Percentiles rank a stretch among this genome's conserved stretches.
Conservation (phyloP, 2,329 filamentous ascomycete species). For the Coccinonectria pachysandricola region DNA sequence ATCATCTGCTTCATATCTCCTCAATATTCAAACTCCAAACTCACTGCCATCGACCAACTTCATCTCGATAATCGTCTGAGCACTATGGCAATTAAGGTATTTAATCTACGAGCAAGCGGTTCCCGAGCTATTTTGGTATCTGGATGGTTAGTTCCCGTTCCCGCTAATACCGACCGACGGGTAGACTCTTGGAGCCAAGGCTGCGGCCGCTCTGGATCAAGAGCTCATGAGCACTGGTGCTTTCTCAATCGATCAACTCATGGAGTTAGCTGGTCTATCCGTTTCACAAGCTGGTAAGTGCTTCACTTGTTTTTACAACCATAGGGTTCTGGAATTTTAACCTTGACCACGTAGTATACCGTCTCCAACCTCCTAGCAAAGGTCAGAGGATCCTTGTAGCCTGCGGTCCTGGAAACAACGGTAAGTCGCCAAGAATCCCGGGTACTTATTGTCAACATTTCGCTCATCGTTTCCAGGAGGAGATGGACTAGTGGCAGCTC, state of each 20-base stretch:
- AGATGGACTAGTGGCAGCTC: conserved; percentile 87
- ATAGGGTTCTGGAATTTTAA: too few species aligned
- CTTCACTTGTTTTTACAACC: too few species aligned
- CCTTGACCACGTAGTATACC: too few species aligned
- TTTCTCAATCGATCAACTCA: conserved; percentile 91
- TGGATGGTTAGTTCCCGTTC: too few species aligned
- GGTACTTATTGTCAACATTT: conserved; percentile 1
- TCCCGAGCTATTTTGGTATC: too few species aligned
- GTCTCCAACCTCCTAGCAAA: conserved; percentile 63
- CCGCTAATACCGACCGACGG: too few species aligned
- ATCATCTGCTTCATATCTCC: too few species aligned
- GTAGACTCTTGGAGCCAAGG: conserved; percentile 84
- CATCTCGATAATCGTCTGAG: too few species aligned
- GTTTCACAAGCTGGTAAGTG: conserved; percentile 78
- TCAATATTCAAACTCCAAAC: too few species aligned
- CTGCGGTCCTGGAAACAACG: conserved; percentile 77
- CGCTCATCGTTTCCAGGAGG: conserved; percentile 48
- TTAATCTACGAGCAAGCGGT: too few species aligned
- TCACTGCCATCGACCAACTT: too few species aligned
- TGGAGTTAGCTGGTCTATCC: conserved; percentile 90
- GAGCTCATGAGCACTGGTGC: conserved; percentile 84
- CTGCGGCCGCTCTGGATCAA: conserved; percentile 78
- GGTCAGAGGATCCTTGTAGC: conserved; percentile 72
- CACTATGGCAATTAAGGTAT: conserved; percentile 25
- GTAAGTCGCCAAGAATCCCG: conserved; percentile 25